phyloP scores from a whole-genome alignment of 345 rosid genomes.

The Triadica sebifera region DNA sequence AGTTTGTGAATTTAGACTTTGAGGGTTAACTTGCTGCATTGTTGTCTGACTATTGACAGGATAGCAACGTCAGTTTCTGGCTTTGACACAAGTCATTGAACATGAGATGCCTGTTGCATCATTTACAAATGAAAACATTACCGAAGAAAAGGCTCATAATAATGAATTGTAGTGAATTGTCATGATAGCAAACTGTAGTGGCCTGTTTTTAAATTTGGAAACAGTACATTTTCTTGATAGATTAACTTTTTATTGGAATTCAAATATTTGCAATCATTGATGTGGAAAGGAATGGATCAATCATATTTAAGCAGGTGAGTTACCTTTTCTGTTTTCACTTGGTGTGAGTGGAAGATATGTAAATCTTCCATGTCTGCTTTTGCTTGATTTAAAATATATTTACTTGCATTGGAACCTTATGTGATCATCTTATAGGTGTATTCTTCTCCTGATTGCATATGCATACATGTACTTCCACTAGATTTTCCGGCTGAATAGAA shows the following conservation, averaged over 20 bases:
- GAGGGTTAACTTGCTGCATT: background rate
- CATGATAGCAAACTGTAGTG: background rate
- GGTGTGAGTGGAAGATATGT: background rate
- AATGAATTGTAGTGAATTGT: background rate
- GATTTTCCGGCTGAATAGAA: too few relatives aligned
- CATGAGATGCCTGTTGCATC: background rate
- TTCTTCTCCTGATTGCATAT: too few relatives aligned
- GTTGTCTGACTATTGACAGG: background rate
- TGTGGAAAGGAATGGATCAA: conserved; percentile 65
- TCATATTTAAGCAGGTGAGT: conserved; percentile 86
- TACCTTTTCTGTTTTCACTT: conserved; percentile 5
- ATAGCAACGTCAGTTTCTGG: background rate
- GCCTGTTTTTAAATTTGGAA: background rate
- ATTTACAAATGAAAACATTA: background rate
- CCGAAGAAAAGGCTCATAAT: background rate
- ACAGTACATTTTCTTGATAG: background rate
- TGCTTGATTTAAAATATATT: background rate
- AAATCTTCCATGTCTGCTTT: background rate
- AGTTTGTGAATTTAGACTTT: background rate
- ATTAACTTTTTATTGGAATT: conserved; percentile 13
- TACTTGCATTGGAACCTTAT: too few relatives aligned
- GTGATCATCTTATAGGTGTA: too few relatives aligned
- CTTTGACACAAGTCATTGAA: background rate
- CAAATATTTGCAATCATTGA: conserved; percentile 86
- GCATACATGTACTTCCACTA: too few relatives aligned